These are phyloP conservation scores for Penicillium malachiteum DNA, from an alignment of 495 filamentous ascomycete genomes.

Conservation along the genomic window DNA sequence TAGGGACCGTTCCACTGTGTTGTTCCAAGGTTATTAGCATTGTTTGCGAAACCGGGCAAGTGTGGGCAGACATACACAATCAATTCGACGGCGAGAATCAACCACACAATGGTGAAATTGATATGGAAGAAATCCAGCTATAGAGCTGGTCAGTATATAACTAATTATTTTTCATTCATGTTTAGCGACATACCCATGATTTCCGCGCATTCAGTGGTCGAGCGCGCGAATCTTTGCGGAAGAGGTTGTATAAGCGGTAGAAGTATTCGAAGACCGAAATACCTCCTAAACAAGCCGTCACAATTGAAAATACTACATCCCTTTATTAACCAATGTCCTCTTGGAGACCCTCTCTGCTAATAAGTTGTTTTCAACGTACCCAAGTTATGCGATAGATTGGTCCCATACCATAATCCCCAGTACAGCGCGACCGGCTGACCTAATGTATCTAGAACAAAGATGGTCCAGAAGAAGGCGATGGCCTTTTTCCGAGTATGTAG, in stretches of 20 bases:
- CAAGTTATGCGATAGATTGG: constrained; percentile 53
- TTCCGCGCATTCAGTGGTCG: constrained; percentile 53
- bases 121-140: constrained; percentile 64
- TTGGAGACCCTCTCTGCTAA: neutral
- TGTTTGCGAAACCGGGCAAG: neutral
- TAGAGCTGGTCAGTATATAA: constrained; percentile 5
- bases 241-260: constrained; percentile 44
- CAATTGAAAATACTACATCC: constrained; percentile 54
- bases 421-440: constrained; percentile 57
- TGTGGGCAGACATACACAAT: constrained; percentile 45
- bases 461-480: constrained; percentile 58
- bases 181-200: constrained; percentile 38
- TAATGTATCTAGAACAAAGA: constrained; percentile 55
- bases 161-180: neutral
- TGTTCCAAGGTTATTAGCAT: constrained; percentile 32
- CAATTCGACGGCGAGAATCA: constrained; percentile 51
- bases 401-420: constrained; percentile 56
- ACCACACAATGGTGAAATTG: constrained; percentile 56
- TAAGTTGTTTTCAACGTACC: constrained; percentile 32
- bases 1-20: constrained; percentile 39
- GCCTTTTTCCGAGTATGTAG: constrained; percentile 52
- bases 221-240: constrained; percentile 48
- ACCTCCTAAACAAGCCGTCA: constrained; percentile 55
- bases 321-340: constrained; percentile 5
- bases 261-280: constrained; percentile 62